Evolutionary conservation across 345 rosid genomes (phyloP).

Genomic region (Cardamine resedifolia): DNA sequence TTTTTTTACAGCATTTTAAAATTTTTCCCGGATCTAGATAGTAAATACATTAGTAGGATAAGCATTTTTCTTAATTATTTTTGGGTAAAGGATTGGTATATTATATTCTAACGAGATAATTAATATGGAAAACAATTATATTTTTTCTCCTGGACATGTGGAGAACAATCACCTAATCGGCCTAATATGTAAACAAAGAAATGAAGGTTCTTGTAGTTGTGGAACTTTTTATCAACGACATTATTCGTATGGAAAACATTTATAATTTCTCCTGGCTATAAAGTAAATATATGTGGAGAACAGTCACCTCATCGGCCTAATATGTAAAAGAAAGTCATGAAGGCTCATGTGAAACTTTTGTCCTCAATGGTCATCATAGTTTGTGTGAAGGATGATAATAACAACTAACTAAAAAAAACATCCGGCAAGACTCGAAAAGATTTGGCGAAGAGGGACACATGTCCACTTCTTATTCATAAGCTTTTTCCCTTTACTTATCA

Average conservation of each 20-base stretch:
- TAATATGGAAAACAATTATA: background rate
- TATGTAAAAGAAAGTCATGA: conserved; percentile 6
- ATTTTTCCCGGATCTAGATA: background rate
- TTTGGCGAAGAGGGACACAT: conserved; percentile 35
- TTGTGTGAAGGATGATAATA: conserved; percentile 32
- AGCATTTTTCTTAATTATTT: background rate
- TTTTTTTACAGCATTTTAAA: background rate
- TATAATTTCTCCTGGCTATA: background rate
- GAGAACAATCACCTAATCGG: background rate
- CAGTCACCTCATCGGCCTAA: conserved; percentile 29
- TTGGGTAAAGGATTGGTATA: background rate
- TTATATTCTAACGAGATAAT: background rate
- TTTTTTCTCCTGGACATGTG: background rate
- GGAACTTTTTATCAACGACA: background rate
- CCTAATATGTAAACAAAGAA: background rate
- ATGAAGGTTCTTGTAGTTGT: background rate
- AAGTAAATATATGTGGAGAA: conserved; percentile 21
- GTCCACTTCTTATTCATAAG: conserved; percentile 27
- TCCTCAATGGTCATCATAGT: conserved; percentile 8
- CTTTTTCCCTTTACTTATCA: conserved; percentile 1
- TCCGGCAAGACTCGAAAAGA: conserved; percentile 22
- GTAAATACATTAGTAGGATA: background rate
- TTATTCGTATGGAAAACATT: background rate
- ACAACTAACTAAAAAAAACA: conserved; percentile 37
- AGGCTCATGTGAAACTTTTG: conserved; percentile 21